Conservation (phyloP, 2,329 filamentous ascomycete species). For the Fusarium nematophilum region DNA sequence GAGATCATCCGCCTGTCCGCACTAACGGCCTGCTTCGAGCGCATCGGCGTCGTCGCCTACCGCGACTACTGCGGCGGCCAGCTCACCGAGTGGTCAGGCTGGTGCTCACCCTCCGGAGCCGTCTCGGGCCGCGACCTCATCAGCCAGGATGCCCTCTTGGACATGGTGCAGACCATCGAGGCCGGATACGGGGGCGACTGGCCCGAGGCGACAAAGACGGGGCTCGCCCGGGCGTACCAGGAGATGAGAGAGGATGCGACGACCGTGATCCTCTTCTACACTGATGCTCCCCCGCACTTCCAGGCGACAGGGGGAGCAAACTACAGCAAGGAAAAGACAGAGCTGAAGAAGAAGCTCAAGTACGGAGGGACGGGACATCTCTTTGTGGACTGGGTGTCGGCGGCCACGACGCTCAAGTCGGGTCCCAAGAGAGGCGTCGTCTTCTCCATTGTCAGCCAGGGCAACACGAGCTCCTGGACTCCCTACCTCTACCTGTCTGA, state of each 20-base stretch:
- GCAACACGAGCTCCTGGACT: slow-evolving; percentile 33
- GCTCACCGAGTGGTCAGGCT: slow-evolving; percentile 62
- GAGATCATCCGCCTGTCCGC: slow-evolving; percentile 62
- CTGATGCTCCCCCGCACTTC: slow-evolving; percentile 61
- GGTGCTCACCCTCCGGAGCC: slow-evolving; percentile 48
- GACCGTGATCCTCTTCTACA: slow-evolving; percentile 61
- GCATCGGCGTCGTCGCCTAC: slow-evolving; percentile 63
- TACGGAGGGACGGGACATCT: slow-evolving; percentile 49
- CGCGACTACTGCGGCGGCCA: slow-evolving; percentile 56
- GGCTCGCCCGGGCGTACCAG: slow-evolving; percentile 57
- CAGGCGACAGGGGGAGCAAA: slow-evolving; percentile 45
- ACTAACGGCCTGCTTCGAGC: slow-evolving; percentile 60
- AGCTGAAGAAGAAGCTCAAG: slow-evolving; percentile 15
- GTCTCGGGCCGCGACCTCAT: slow-evolving; percentile 28
- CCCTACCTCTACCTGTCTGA: slow-evolving; percentile 56
- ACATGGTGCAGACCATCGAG: slow-evolving; percentile 49
- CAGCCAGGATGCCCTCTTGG: slow-evolving; percentile 50
- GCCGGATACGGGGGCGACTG: slow-evolving; percentile 54
- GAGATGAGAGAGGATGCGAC: slow-evolving; percentile 60
- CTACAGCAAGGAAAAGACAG: slow-evolving; percentile 43
- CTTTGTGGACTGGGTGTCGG: slow-evolving; percentile 59
- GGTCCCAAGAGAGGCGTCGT: slow-evolving; percentile 55
- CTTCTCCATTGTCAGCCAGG: slow-evolving; percentile 54
- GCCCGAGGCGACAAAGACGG: slow-evolving; percentile 62
- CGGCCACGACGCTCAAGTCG: slow-evolving; percentile 47